A percentile compares a stretch with the other conserved stretches of the same genome.
Evolutionary conservation across 371 early-diverging fungal genomes (phyloP).

Genomic region (Mucor irregularis): DNA sequence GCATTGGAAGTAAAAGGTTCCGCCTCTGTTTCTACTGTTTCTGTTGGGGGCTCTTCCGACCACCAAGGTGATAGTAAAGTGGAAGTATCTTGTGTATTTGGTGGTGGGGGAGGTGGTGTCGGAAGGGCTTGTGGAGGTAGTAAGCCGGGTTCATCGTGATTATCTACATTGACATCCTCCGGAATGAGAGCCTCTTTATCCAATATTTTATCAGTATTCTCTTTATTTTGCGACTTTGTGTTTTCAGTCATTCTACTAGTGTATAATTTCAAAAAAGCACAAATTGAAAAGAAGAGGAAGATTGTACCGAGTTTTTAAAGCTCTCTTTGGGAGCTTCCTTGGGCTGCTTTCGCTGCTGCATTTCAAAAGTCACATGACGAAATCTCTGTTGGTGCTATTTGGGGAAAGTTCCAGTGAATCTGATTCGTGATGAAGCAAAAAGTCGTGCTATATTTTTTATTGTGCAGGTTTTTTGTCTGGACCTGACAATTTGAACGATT

Average conservation of each 20-base stretch:
- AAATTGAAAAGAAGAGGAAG: neutral
- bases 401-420: no score
- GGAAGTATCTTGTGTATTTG: slow-evolving; percentile 17
- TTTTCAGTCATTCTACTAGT: neutral
- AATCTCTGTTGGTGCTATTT: neutral
- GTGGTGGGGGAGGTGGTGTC: slow-evolving; percentile 13
- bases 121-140: slow-evolving; percentile 22
- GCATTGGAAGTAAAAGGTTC: neutral
- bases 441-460: no score
- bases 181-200: slow-evolving; percentile 4
- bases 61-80: slow-evolving; percentile 26
- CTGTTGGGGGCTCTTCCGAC: slow-evolving; percentile 23
- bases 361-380: slow-evolving; percentile 1
- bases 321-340: no score
- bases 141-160: slow-evolving; percentile 9
- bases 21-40: neutral
- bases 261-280: neutral
- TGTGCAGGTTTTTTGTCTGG: no score
- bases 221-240: neutral
- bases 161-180: no score
- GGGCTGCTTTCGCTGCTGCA: neutral
- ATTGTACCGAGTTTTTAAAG: neutral
- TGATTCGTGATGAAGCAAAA: no score
- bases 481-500: no score
- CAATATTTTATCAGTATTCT: neutral